Conservation (phyloP, 257 asterid genomes). For the Solanum pennellii region DNA sequence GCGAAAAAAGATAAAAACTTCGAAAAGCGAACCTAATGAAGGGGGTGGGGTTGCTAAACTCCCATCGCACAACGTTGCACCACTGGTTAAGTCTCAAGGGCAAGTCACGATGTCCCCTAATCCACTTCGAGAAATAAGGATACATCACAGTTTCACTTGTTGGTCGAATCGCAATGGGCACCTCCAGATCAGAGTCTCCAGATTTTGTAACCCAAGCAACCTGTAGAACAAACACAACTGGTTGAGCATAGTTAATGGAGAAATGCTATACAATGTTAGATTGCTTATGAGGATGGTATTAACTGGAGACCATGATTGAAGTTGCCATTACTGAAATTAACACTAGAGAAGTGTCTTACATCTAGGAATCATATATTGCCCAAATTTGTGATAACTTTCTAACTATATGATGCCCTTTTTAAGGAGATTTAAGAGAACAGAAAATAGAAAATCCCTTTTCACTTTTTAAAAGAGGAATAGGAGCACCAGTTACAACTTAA, state of each 20-base stretch:
- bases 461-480: background rate
- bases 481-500: background rate
- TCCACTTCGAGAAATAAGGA: constrained; percentile 97
- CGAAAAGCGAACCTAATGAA: constrained; percentile 62
- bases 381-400: background rate
- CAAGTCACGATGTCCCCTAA: constrained; percentile 97
- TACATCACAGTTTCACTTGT: constrained; percentile 99
- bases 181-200: constrained; percentile 84
- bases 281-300: background rate
- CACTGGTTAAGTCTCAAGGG: constrained; percentile 95
- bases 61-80: constrained; percentile 99
- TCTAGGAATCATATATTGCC: background rate
- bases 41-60: constrained; percentile 97
- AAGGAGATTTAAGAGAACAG: background rate
- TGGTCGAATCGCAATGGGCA: constrained; percentile 98
- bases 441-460: background rate
- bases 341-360: background rate
- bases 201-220: constrained; percentile 99
- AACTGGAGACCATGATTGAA: background rate
- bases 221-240: constrained; percentile 20
- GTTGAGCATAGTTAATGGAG: background rate
- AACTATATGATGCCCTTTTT: background rate
- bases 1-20: background rate
- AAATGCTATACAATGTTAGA: background rate
- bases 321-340: background rate